Evolutionary conservation across 2,329 filamentous ascomycete genomes (phyloP).

Genomic region (Colletotrichum aenigma): DNA sequence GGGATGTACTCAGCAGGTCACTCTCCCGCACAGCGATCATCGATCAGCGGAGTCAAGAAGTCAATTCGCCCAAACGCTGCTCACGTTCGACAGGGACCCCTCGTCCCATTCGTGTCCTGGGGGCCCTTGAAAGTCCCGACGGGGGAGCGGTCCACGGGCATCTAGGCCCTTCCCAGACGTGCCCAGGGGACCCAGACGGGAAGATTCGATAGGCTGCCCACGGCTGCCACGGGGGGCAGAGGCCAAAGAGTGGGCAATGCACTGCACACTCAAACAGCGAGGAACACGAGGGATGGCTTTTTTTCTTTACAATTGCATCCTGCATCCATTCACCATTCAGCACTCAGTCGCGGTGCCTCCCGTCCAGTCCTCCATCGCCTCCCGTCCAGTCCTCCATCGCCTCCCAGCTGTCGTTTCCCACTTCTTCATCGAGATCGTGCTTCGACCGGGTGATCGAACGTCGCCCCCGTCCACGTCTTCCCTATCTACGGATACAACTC

Average conservation of each 20-base stretch:
- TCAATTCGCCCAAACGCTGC: constrained; percentile 8
- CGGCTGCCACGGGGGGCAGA: not conserved
- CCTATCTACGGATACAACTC: not conserved
- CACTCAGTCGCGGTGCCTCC: not conserved
- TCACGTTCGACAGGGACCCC: not conserved
- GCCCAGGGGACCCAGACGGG: not conserved
- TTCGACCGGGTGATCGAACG: not conserved
- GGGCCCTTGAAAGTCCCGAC: constrained; percentile 1
- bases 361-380: not conserved
- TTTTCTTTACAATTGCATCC: not conserved
- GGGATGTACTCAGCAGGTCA: not conserved
- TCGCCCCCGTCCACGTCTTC: not conserved
- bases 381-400: not conserved
- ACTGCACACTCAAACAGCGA: not conserved
- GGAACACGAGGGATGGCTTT: not conserved
- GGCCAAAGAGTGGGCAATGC: not conserved
- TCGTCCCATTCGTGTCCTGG: not conserved
- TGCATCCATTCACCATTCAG: not conserved
- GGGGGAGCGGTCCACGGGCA: constrained; percentile 3
- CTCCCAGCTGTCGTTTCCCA: not conserved
- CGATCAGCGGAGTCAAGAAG: constrained; percentile 11
- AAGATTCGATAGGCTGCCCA: not conserved
- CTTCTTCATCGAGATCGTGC: not conserved
- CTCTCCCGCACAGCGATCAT: constrained; percentile 2
- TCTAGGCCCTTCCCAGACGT: constrained; percentile 6